Percentiles rank a stretch among this genome's conserved stretches.
phyloP scores from a whole-genome alignment of 2,329 filamentous ascomycete genomes.

The Microcyclosporella mali region DNA sequence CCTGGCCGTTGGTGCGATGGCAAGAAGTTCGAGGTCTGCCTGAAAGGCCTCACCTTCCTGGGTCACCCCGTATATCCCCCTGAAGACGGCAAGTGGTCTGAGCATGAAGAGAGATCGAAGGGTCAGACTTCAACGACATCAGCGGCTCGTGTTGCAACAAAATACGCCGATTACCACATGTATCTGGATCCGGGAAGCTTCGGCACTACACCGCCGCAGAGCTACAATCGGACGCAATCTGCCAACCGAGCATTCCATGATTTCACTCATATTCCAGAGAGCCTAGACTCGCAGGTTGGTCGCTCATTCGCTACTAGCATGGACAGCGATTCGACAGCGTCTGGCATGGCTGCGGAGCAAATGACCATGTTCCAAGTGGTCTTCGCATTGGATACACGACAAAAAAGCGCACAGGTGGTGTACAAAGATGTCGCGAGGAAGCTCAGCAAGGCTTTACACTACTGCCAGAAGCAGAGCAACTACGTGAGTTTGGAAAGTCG shows the following conservation, averaged over 20 bases:
- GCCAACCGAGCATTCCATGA: slow-evolving; percentile 9
- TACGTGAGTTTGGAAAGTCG: slow-evolving; percentile 92
- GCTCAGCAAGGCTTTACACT: slow-evolving; percentile 85
- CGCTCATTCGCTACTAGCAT: slow-evolving; percentile 23
- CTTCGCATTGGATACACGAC: slow-evolving; percentile 80
- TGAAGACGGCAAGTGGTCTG: slow-evolving; percentile 50
- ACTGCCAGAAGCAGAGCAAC: slow-evolving; percentile 80
- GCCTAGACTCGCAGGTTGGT: slow-evolving; percentile 21
- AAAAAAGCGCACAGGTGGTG: slow-evolving; percentile 62
- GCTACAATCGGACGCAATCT: too few relatives aligned
- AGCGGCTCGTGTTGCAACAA: background rate
- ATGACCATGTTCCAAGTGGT: slow-evolving; percentile 99
- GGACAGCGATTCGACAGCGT: slow-evolving; percentile 25
- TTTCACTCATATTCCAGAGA: slow-evolving; percentile 27
- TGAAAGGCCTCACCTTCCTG: slow-evolving; percentile 73
- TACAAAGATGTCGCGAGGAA: slow-evolving; percentile 88
- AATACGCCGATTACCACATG: slow-evolving; percentile 8
- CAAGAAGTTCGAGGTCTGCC: slow-evolving; percentile 78
- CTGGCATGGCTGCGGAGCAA: slow-evolving; percentile 41
- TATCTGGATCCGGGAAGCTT: slow-evolving; percentile 12
- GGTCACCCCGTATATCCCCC: slow-evolving; percentile 79
- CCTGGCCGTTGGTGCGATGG: slow-evolving; percentile 59
- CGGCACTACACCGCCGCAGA: slow-evolving; percentile 3
- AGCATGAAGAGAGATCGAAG: slow-evolving; percentile 7
- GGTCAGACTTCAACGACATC: background rate